These are phyloP conservation scores for Chamaecrista fasciculata DNA, from an alignment of 306 rosid genomes.

Conservation along the genomic window DNA sequence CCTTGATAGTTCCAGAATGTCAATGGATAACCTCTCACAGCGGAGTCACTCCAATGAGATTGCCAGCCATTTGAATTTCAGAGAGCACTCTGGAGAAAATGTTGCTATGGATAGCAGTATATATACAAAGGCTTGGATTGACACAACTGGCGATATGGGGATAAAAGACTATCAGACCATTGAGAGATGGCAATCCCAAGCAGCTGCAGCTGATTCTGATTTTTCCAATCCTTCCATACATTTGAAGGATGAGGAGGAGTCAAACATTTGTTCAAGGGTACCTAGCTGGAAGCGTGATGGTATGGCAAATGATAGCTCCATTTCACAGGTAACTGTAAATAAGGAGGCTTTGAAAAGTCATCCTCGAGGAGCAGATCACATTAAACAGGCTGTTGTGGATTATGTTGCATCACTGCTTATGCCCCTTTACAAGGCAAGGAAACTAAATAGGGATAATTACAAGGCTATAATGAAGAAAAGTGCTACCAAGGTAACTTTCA, in stretches of 20 bases:
- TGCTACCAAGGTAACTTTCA: conserved; percentile 79
- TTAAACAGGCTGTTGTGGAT: conserved; percentile 96
- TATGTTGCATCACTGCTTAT: conserved; percentile 94
- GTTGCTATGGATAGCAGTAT: conserved; percentile 82
- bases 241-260: conserved; percentile 87
- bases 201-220: conserved; percentile 83
- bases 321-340: conserved; percentile 90
- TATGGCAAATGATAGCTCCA: conserved; percentile 77
- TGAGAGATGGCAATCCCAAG: conserved; percentile 99
- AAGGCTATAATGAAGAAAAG: conserved; percentile 99
- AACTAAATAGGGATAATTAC: conserved; percentile 91
- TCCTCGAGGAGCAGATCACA: conserved; percentile 85
- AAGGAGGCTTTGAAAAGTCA: conserved; percentile 64
- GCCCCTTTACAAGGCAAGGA: conserved; percentile 98
- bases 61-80: conserved; percentile 71
- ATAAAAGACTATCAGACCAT: conserved; percentile 86
- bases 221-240: conserved; percentile 52
- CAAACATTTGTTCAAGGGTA: conserved; percentile 74
- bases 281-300: conserved; percentile 71
- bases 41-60: conserved; percentile 94
- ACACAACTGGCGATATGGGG: conserved; percentile 78
- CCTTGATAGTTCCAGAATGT: conserved; percentile 69
- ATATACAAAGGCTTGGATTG: conserved; percentile 98
- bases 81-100: conserved; percentile 99
- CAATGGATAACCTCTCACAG: conserved; percentile 85